These are phyloP conservation scores for Macrolepiota dolichaula DNA, from an alignment of 768 basidiomycete species.

Conservation along the genomic window DNA sequence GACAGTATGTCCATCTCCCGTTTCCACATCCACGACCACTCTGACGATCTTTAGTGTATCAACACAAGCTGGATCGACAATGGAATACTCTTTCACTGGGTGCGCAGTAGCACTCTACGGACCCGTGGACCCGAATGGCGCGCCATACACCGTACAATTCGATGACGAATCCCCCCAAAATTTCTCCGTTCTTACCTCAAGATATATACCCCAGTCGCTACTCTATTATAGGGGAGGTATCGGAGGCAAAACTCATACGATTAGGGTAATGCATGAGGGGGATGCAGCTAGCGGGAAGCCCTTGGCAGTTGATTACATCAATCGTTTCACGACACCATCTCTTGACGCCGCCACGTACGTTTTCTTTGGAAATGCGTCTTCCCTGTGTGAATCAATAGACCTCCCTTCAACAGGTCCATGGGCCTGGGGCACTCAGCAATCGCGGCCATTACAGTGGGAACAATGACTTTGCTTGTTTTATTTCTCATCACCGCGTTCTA, in stretches of 20 bases:
- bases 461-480: not conserved
- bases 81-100: slow-evolving; percentile 25
- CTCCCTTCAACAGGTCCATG: not conserved
- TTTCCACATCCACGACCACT: not conserved
- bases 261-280: slow-evolving; percentile 11
- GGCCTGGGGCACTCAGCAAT: not conserved
- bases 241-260: slow-evolving; percentile 24
- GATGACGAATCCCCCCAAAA: slow-evolving; percentile 19
- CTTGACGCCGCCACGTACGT: slow-evolving; percentile 18
- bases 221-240: slow-evolving; percentile 28
- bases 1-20: slow-evolving; percentile 30
- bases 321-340: slow-evolving; percentile 24
- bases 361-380: not conserved
- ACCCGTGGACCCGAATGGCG: slow-evolving; percentile 29
- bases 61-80: slow-evolving; percentile 16
- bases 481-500: not conserved
- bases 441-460: slow-evolving; percentile 7
- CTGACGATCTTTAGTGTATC: slow-evolving; percentile 13
- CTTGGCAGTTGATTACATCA: slow-evolving; percentile 28
- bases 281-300: slow-evolving; percentile 10
- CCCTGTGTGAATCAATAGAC: not conserved
- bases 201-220: slow-evolving; percentile 23
- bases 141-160: slow-evolving; percentile 26
- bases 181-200: slow-evolving; percentile 17
- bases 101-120: slow-evolving; percentile 37